phyloP scores from a whole-genome alignment of 208 protist species.

The Trichomonas vaginalis region DNA sequence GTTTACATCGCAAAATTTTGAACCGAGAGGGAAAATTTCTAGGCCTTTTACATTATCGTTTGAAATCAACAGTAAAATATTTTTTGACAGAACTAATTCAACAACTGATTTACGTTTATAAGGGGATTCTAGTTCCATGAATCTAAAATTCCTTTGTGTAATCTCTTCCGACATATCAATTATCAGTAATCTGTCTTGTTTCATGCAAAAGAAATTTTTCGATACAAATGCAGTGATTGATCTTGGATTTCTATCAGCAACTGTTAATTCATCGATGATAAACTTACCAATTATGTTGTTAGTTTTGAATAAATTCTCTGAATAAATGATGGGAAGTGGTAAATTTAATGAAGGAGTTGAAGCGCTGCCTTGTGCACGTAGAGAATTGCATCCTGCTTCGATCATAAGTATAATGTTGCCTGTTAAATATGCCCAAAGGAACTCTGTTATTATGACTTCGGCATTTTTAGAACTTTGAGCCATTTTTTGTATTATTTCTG shows the following conservation, averaged over 20 bases:
- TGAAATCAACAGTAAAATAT: background rate
- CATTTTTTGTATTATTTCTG: background rate
- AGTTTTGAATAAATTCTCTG: background rate
- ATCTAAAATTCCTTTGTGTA: background rate
- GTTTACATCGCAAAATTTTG: background rate
- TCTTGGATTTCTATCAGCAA: too few relatives aligned
- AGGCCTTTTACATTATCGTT: background rate
- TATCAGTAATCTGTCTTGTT: background rate
- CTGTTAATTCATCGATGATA: background rate
- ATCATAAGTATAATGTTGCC: background rate
- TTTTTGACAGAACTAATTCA: background rate
- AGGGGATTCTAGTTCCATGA: background rate
- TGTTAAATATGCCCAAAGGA: background rate
- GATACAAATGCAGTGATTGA: background rate
- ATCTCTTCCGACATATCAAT: background rate
- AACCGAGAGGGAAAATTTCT: background rate
- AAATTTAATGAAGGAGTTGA: background rate
- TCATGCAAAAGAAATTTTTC: background rate
- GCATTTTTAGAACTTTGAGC: background rate
- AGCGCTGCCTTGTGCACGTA: background rate
- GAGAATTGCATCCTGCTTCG: background rate
- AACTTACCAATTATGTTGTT: background rate
- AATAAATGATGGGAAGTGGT: background rate
- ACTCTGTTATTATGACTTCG: background rate
- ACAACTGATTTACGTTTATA: background rate